Evolutionary conservation across 2,329 filamentous ascomycete genomes (phyloP), one percentile per base, ranked within the genome.

Genomic region (Hirsutella rhossiliensis): DNA sequence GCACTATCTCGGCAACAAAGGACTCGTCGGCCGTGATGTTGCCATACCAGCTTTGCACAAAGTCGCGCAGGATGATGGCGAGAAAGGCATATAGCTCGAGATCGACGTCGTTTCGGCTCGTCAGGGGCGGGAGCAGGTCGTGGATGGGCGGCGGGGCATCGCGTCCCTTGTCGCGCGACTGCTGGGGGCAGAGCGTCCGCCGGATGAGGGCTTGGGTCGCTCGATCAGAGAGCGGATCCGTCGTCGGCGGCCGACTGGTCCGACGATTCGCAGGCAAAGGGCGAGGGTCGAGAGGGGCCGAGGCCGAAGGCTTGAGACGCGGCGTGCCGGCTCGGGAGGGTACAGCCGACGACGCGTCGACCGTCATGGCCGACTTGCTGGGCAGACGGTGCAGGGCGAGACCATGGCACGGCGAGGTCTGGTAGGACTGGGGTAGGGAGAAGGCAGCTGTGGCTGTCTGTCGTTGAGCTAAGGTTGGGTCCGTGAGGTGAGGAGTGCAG

Each of bases 91-190:
- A 98, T 5, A 98, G 75, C 65, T 98, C 85, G 45, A 94, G 68
- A 62, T 98, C 92, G 47, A 97, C 79, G 54, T 94, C 87, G 62
- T 95, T 94, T 42, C 87, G 88, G 67, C 88, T 95, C 41, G 90
- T 97, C 56, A 98, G 72, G 34, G 89, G 88, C 47, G 90, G 92
- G 39, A 98, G 70, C 38, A 95, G 69, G 53, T 89, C 84, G 47
- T 94, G 80, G 52, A 94, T 81, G 41, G 86, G 76, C 28, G 66
- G 62, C 47, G 55, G 57, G 27, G 50, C 51, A 48, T 64, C 64
- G 46, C 64, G 63, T 38, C 74, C 75, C 53, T 82, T 69, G 64
- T 84, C 69, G 52, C 69, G 60, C 40, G 72, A 67, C 45, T 81
- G 73, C 53, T 87, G 81, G n/a, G 84, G 76, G 61, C 87, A 95